These are phyloP conservation scores for Excoecaria cochinchinensis DNA, from an alignment of 345 rosid species.

Conservation along the genomic window DNA sequence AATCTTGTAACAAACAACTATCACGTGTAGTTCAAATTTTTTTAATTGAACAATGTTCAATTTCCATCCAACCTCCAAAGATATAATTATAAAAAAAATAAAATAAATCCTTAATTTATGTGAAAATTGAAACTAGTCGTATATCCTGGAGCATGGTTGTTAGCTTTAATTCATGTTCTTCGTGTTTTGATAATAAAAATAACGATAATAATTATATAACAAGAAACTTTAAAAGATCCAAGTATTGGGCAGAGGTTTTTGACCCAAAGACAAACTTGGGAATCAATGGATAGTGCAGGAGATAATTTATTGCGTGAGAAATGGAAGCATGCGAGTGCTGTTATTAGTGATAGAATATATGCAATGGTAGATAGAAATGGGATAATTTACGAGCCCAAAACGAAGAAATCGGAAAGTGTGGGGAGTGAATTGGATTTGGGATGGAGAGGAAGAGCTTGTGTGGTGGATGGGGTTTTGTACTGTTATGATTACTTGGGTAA, in stretches of 20 bases:
- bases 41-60: no score
- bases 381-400: constrained; percentile 54
- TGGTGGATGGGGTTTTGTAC: constrained; percentile 58
- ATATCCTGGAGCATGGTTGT: no score
- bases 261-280: constrained; percentile 54
- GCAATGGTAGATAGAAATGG: constrained; percentile 89
- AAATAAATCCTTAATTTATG: no score
- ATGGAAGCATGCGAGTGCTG: neutral
- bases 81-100: no score
- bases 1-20: no score
- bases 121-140: no score
- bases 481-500: constrained; percentile 88
- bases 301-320: constrained; percentile 20
- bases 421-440: constrained; percentile 60
- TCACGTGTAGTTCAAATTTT: no score
- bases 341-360: constrained; percentile 42
- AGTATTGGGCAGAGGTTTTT: constrained; percentile 75
- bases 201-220: no score
- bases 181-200: no score
- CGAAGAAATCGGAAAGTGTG: constrained; percentile 51
- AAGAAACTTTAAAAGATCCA: constrained; percentile 47
- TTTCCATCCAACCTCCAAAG: no score
- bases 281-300: constrained; percentile 46
- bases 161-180: no score
- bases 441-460: constrained; percentile 91